Base-by-base conservation (phyloP, 306 rosid species). In the Inga leiocalycina region DNA sequence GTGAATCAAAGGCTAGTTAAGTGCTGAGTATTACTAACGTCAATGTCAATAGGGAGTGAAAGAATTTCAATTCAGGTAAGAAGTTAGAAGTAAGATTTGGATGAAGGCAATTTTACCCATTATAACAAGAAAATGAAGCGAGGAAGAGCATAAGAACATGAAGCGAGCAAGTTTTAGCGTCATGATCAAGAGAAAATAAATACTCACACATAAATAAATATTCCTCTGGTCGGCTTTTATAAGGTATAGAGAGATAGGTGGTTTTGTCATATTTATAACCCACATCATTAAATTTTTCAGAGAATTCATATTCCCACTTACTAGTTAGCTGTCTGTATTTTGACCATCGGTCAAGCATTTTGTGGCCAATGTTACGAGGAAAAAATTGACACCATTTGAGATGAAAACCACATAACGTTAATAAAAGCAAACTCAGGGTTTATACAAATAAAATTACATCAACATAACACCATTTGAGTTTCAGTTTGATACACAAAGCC, bases 401-500 rank as follows among this genome's bases (percentile, higher is more conserved):
- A 69, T 78, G 41, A 74, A 66, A 65, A 65, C 13, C 34, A 8
- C 34, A 8, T 73, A 54, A 17, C 46, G 74, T 66, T 69, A 64
- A 70, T 61, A 71, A 76, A 78, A 78, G 13, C n/a, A 14, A 78
- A 27, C 17, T 27, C 68, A 62, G 24, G 37, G 67, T 85, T 78
- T 10, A 74, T 76, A 78, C 68, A 37, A 48, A 37, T 32, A 17
- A 46, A 78, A 54, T 59, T 54, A 74, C 83, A 85, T 71, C 74
- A 59, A 12, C 49, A 73, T 77, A 41, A 66, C 75, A 81, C 76
- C 4, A 27, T 56, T 76, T 71, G 65, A 81, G 85, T 67, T 51
- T 49, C 75, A 49, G 75, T 62, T 56, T 68, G 74, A 24, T 19
- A 81, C 71, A 11, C 44, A 6, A 27, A 16, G 48, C 41, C 37